These are phyloP conservation scores for Trypanosoma rangeli DNA, from an alignment of 208 protist species.

Conservation along the genomic window DNA sequence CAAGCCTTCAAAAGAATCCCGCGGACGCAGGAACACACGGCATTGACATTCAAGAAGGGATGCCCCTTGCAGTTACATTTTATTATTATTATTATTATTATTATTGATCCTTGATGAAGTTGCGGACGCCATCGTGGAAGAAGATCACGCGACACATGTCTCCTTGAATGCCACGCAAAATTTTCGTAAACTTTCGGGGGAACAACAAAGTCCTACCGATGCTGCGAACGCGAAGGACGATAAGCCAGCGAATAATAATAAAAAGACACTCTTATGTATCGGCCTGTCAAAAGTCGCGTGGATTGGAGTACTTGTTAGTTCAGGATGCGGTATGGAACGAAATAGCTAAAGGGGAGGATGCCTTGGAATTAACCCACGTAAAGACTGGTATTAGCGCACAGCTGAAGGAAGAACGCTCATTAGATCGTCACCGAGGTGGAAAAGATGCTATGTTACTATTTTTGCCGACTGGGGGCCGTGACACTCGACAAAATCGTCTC, in stretches of 20 bases:
- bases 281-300: conserved; percentile 2
- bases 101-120: conserved; percentile 6
- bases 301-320: conserved; percentile 27
- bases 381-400: neutral
- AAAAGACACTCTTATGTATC: neutral
- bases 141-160: neutral
- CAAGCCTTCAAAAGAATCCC: neutral
- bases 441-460: neutral
- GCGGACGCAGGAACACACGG: neutral
- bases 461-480: neutral
- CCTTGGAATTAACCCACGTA: neutral
- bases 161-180: neutral
- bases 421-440: neutral
- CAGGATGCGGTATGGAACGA: conserved; percentile 17
- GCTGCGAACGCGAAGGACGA: neutral
- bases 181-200: neutral
- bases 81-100: conserved; percentile 5
- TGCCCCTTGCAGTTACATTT: conserved; percentile 8
- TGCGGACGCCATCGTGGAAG: neutral
- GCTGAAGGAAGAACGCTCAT: neutral
- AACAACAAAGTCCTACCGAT: neutral
- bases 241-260: neutral
- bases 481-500: neutral
- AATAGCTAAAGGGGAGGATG: conserved; percentile 13
- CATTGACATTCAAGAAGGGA: conserved; percentile 7